Conservation (phyloP, 305 asterid genomes). For the Plantago lanceolata region DNA sequence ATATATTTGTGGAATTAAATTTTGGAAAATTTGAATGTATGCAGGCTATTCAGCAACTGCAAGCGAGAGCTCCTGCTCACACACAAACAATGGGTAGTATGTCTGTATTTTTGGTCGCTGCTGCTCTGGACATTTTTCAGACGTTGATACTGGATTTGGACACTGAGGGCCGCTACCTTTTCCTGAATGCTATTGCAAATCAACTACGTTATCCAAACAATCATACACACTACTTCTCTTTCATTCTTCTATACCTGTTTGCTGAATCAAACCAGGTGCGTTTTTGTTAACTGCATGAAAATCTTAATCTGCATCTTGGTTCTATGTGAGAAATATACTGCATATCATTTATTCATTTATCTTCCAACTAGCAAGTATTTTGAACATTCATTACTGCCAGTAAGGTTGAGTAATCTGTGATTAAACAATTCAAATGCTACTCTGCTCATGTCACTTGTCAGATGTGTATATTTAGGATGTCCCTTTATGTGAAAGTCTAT, state of each 20-base stretch:
- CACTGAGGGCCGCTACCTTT: slow-evolving; percentile 92
- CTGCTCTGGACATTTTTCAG: slow-evolving; percentile 92
- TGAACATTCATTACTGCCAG: not conserved
- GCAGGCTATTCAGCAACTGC: slow-evolving; percentile 86
- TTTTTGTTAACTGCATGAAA: not conserved
- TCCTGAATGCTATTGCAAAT: slow-evolving; percentile 89
- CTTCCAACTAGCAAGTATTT: not conserved
- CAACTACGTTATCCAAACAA: slow-evolving; percentile 96
- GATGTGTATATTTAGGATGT: not conserved
- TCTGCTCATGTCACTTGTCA: not conserved
- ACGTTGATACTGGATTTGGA: slow-evolving; percentile 73
- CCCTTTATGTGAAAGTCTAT: not conserved
- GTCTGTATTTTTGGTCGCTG: slow-evolving; percentile 61
- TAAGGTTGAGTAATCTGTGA: not conserved
- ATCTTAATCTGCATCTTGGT: no score
- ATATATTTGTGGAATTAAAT: slow-evolving; percentile 4
- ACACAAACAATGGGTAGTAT: slow-evolving; percentile 68
- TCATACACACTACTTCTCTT: slow-evolving; percentile 96
- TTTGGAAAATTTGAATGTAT: slow-evolving; percentile 25
- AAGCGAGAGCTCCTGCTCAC: slow-evolving; percentile 66
- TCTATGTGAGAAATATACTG: not conserved
- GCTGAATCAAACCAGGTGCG: slow-evolving; percentile 81
- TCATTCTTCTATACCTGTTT: slow-evolving; percentile 78
- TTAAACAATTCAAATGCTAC: not conserved
- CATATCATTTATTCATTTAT: no score